A percentile compares a stretch with the other conserved stretches of the same genome.
These are phyloP conservation scores for Suhomyces sp. DNA, from an alignment of 805 yeast species.

Conservation along the genomic window DNA sequence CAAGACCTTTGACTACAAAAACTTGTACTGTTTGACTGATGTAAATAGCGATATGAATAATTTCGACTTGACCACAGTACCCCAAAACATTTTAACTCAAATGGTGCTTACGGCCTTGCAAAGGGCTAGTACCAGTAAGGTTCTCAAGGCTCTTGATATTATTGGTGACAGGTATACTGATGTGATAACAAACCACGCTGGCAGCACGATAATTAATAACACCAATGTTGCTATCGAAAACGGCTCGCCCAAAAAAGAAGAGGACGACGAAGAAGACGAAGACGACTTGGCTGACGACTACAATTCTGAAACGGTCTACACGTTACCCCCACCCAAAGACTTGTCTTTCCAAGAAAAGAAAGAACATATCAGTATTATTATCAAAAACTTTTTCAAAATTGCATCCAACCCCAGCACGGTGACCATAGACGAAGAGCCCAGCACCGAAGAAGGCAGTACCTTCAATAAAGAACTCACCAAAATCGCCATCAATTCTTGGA, in stretches of 20 bases:
- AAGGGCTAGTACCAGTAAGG: slow-evolving; percentile 47
- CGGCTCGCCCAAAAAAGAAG: slow-evolving; percentile 6
- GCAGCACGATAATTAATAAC: neutral
- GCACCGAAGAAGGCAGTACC: slow-evolving; percentile 23
- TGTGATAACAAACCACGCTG: slow-evolving; percentile 15
- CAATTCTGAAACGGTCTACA: slow-evolving; percentile 42
- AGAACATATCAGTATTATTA: slow-evolving; percentile 52
- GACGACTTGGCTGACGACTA: slow-evolving; percentile 22
- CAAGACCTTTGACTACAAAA: slow-evolving; percentile 45
- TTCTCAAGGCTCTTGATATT: slow-evolving; percentile 67
- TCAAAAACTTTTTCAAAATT: slow-evolving; percentile 55
- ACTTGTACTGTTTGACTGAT: slow-evolving; percentile 66
- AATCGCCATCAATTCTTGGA: slow-evolving; percentile 51
- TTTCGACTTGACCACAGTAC: slow-evolving; percentile 69
- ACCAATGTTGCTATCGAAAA: neutral
- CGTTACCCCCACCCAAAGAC: slow-evolving; percentile 56
- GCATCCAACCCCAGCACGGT: slow-evolving; percentile 30
- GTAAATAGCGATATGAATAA: slow-evolving; percentile 56
- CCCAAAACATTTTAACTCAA: slow-evolving; percentile 58
- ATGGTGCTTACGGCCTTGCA: slow-evolving; percentile 68
- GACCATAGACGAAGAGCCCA: slow-evolving; percentile 12
- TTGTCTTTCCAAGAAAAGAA: slow-evolving; percentile 54
- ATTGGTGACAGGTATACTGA: slow-evolving; percentile 63
- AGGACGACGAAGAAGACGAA: slow-evolving; percentile 16
- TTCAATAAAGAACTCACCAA: slow-evolving; percentile 53